A percentile compares a stretch with the other conserved stretches of the same genome.
These are phyloP conservation scores for Cladophialophora carrionii DNA, from an alignment of 2,329 filamentous ascomycete genomes.

Conservation along the genomic window DNA sequence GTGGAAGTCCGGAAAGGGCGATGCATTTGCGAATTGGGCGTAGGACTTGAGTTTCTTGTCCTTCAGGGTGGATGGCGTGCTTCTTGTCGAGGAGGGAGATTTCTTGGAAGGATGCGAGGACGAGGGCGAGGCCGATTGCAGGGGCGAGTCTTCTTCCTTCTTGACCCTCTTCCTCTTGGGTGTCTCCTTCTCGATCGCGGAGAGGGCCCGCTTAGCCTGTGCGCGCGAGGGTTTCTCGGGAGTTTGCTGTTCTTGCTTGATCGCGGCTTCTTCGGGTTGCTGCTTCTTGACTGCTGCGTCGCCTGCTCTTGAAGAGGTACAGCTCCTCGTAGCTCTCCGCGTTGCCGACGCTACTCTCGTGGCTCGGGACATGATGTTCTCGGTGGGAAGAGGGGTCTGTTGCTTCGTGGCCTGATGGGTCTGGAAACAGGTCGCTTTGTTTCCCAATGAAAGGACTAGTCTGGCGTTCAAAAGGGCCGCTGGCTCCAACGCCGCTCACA, in stretches of 20 bases:
- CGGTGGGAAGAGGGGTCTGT: background rate
- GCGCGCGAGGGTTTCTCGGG: constrained; percentile 12
- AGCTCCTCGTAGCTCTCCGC: constrained; percentile 28
- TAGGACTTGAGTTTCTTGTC: constrained; percentile 44
- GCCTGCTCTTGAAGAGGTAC: background rate
- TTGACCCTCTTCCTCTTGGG: constrained; percentile 28
- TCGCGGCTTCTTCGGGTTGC: constrained; percentile 11
- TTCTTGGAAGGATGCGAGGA: constrained; percentile 40
- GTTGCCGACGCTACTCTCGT: constrained; percentile 17
- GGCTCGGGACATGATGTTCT: constrained; percentile 14
- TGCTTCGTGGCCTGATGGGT: background rate
- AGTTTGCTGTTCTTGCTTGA: constrained; percentile 26
- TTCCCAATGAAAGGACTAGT: background rate
- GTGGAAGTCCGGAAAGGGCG: constrained; percentile 68
- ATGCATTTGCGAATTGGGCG: constrained; percentile 53
- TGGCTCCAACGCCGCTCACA: background rate
- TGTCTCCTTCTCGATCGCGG: constrained; percentile 4
- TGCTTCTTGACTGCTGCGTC: constrained; percentile 9
- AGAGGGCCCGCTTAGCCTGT: constrained; percentile 17
- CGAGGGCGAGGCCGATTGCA: background rate
- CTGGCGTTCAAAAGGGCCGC: background rate
- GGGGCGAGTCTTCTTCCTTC: constrained; percentile 15
- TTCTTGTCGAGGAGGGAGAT: constrained; percentile 9
- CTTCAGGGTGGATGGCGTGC: constrained; percentile 23
- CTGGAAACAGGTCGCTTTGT: background rate